Evolutionary conservation across 192 early-diverging fungal species (phyloP), one percentile per base, ranked within the genome.

Genomic region (Ambispora gerdemannii): DNA sequence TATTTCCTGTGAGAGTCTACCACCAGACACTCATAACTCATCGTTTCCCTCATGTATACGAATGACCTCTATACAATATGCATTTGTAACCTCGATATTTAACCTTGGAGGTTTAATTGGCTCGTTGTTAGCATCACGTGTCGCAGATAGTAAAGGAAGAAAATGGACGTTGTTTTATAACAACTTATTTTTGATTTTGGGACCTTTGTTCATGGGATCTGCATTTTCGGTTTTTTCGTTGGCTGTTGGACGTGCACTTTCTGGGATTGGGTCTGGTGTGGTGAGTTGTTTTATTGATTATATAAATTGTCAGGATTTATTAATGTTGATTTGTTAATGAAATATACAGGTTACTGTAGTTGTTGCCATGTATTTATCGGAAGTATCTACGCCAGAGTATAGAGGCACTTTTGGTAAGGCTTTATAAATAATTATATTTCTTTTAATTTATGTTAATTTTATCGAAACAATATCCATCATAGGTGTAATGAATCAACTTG

Each of bases 401-500:
- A 81, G 92, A 6, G 94, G 94, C 0, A 77, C 83, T 33, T 82
- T 94, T 33, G 93, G 87, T 74, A 82, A 61, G 49, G 47, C n/a
- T n/a, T 49, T n/a, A 32, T n/a, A 19, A 43, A 60, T 55, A 34
- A 19, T 35, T 59, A 0, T 13, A 30, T 7, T 28, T 34, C 24
- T 43, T 2, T 53, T 19, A 2, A 27, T 51, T 3, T 63, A 28
- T 52, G 15, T 13, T 3, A 17, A 0, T 20, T 30, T 55, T 27
- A 19, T 27, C 13, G 24, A 22, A 35, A 22, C n/a, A n/a, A n/a
- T n/a, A n/a, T n/a, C n/a, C n/a, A n/a, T 25, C 32, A 15, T 66
- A 82, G 81, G 91, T 43, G 83, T 88, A n/a, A 81, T 90, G 71
- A 93, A 93, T 76, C 95, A 96, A 78, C 75, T 94, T 56, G 88